Percentiles rank a stretch among this genome's conserved stretches.
Conservation (phyloP, 192 early-diverging fungal species). For the Polychytrium aggregatum region DNA sequence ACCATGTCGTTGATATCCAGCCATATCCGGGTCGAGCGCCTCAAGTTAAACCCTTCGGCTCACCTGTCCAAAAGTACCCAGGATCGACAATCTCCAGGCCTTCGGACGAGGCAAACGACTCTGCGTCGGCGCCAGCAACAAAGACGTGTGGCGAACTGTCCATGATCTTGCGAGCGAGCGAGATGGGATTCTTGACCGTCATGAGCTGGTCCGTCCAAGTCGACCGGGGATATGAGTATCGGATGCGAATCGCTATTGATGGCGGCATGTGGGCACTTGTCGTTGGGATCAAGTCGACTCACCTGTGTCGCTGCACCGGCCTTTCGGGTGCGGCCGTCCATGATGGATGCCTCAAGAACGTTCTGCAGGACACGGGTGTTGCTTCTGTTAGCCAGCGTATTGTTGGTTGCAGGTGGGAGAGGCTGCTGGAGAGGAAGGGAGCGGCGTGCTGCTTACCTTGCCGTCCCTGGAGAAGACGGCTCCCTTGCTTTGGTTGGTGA, state of each 20-base stretch:
- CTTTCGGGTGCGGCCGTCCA: conserved; percentile 18
- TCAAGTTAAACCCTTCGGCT: too few species aligned
- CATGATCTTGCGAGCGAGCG: conserved; percentile 19
- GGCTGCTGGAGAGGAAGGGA: too few species aligned
- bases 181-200: conserved; percentile 30
- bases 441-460: too few species aligned
- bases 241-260: not conserved
- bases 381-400: too few species aligned
- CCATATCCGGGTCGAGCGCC: too few species aligned
- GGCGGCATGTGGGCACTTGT: not conserved
- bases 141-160: conserved; percentile 25
- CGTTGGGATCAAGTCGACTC: not conserved
- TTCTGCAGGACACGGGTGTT: too few species aligned
- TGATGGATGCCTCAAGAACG: conserved; percentile 27
- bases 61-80: conserved; percentile 30
- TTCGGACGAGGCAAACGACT: conserved; percentile 17
- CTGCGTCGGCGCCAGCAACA: conserved; percentile 21
- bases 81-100: conserved; percentile 29
- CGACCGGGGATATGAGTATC: not conserved
- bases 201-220: conserved; percentile 9
- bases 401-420: too few species aligned
- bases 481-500: conserved; percentile 13
- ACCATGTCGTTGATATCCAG: too few species aligned
- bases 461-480: conserved; percentile 27
- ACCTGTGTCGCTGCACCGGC: conserved; percentile 27